Evolutionary conservation across 225 moss, liverwort and hornwort genomes (phyloP), one percentile per base, ranked within the genome.

Genomic region (Neckera pumila): DNA sequence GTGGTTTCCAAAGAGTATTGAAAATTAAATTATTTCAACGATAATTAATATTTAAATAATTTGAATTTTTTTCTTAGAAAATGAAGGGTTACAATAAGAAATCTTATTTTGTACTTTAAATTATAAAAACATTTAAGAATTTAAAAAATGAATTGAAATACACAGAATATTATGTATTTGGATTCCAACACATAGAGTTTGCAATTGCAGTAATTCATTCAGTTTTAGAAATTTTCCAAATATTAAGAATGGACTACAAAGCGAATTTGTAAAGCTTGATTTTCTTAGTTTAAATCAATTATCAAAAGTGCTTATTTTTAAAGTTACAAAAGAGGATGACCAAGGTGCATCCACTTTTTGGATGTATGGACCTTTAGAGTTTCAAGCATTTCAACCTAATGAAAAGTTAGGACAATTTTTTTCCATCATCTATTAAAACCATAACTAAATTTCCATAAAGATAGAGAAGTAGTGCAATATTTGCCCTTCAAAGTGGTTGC

Each of bases 351-450:
- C 2, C 0, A 21, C 6, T n/a, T n/a, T 57, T n/a, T 11, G 21
- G 1, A 67, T 65, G 5, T 3, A 3, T 12, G 1, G 12, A n/a
- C 4, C 2, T n/a, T 7, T n/a, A 22, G 12, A 2, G 7, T 0
- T 67, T 67, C 7, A 67, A 67, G 21, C n/a, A 67, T 67, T 67
- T 67, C 22, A 67, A 67, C 6, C 11, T n/a, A 40, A 3, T 4
- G 2, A 38, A 38, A 40, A 14, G 4, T 40, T 40, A 3, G 1
- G 25, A 70, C 4, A 23, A 70, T 40, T 70, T 70, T 0, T 40
- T 70, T 69, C 40, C 40, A 70, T 70, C 1, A 69, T 7, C 4
- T 0, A 23, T 69, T 38, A 22, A 7, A 69, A 38, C 22, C 4
- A 38, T 2, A 23, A 22, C 5, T 38, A 67, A 38, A 67, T n/a